Base-by-base conservation (phyloP, 1,284 basidiomycete genomes). In the Leccinum subfulvum region DNA sequence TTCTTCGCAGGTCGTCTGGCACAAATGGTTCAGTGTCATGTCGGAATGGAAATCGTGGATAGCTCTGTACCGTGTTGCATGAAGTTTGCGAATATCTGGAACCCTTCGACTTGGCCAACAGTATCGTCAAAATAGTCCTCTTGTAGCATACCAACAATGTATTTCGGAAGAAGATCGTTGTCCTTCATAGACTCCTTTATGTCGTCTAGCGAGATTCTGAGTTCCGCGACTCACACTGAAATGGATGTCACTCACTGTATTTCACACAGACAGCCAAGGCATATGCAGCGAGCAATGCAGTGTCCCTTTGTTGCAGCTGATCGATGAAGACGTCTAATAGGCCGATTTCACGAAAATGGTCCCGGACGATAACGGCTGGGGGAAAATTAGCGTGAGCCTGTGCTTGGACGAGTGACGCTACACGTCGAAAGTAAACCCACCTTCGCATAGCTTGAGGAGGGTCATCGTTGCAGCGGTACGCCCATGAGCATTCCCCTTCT, bases 111-210 rank as follows among this genome's bases (percentile, higher is more conserved):
- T 3, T n/a, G 57, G 21, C 72, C 73, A 1, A 72, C 62, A 8
- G 73, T 64, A 49, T 74, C 73, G 4, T 71, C 69, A 10, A 71
- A 74, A n/a, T 67, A 74, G 57, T 74, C 62, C 35, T 65, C 51
- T 26, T 54, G 57, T 8, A 73, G 55, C 70, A 71, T 71, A 3
- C 63, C 54, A 16, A 72, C 64, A 2, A 71, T 67, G 11, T 67
- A 16, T 47, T 62, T 64, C 4, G 71, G 60, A 51, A 71, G 56
- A 8, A 30, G 10, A 7, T 59, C 14, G 1, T 61, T 57, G 3
- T 57, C 5, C 6, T 58, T 59, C 10, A 74, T 33, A 2, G 16
- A 28, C 11, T 52, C 44, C 26, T 58, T 57, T 65, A 73, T 72
- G 35, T 73, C 68, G 0, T 1, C 70, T 72, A 23, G 9, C 2